Base-by-base conservation (phyloP, 2,329 filamentous ascomycete genomes). In the Verticillium klebahnii region DNA sequence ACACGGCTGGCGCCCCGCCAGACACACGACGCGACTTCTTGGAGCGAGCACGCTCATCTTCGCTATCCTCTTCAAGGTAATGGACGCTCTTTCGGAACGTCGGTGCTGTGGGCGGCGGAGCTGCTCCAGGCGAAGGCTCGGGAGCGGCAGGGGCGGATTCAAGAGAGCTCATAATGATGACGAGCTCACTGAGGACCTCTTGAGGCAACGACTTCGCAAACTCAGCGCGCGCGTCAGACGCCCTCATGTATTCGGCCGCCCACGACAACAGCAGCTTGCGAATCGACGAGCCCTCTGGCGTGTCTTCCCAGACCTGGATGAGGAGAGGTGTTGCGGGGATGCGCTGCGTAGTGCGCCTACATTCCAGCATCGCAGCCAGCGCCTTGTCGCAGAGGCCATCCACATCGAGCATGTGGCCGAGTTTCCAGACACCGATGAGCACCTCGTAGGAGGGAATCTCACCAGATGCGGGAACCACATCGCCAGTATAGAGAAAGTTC, bases 201-300 rank as follows among this genome's bases (percentile, higher is more conserved):
- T 88, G 82, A 0, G 86, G 85, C 3, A 89, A 77, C 0, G 84
- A 84, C 67, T 82, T 83, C 54, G 83, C 85, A 67, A 88, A 88
- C 63, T 85, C 82, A 9, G 81, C 77, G 19, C 84, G 78, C 1
- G 79, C 77, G 25, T 85, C 80, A 3, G 84, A 85, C 0, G 82
- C 82, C 52, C 83, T 76, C 75, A 88, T 85, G 67, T 88, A 88
- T 71, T 88, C 85, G 31, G 84, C 85, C 1, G 85, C 83, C 86
- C 86, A 89, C 12, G 78, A 80, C 3, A 88, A 74, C 15, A 89
- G 78, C 40, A 88, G 80, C 63, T 79, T 78, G 45, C 85, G 79
- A 57, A 89, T 83, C 1, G 83, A 80, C 2, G 85, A 87, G 9
- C 84, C 85, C 65, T 85, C 83, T 0, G 84, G 84, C 0, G 85